Percentiles rank a stretch among this genome's conserved stretches.
Evolutionary conservation across 768 basidiomycete species (phyloP).

Genomic region (Trichaptum fuscoviolaceum): DNA sequence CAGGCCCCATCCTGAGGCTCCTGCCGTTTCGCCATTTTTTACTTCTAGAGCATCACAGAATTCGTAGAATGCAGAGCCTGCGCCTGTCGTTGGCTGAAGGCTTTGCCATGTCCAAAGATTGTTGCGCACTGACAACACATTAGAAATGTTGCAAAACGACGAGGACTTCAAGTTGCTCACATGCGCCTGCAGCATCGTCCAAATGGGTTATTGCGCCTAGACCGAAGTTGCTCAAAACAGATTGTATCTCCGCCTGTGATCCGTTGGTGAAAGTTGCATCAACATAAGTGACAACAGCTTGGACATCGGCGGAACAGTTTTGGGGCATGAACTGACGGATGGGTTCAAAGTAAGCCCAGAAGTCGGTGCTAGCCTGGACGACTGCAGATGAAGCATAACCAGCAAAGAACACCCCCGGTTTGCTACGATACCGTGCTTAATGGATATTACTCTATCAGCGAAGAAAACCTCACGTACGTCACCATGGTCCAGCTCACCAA

Average conservation of each 20-base stretch:
- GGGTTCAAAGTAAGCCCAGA: slow-evolving; percentile 72
- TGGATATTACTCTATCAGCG: slow-evolving; percentile 3
- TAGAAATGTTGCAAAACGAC: slow-evolving; percentile 3
- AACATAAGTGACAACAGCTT: slow-evolving; percentile 55
- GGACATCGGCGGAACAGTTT: slow-evolving; percentile 71
- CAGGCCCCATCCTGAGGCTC: slow-evolving; percentile 10
- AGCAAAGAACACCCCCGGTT: slow-evolving; percentile 54
- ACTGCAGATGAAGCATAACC: slow-evolving; percentile 67
- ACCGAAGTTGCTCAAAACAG: slow-evolving; percentile 54
- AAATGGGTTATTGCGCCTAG: slow-evolving; percentile 51
- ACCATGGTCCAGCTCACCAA: slow-evolving; percentile 64
- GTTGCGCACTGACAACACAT: slow-evolving; percentile 28
- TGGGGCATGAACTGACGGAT: slow-evolving; percentile 59
- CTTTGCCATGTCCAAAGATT: slow-evolving; percentile 67
- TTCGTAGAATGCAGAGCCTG: slow-evolving; percentile 43
- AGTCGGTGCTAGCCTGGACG: slow-evolving; percentile 54
- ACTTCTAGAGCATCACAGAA: slow-evolving; percentile 70
- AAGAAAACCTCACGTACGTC: slow-evolving; percentile 33
- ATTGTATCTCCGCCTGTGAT: slow-evolving; percentile 41
- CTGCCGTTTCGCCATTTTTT: slow-evolving; percentile 46
- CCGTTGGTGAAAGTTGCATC: slow-evolving; percentile 49
- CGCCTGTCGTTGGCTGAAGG: slow-evolving; percentile 47
- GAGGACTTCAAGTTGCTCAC: slow-evolving; percentile 26
- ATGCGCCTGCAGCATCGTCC: slow-evolving; percentile 61
- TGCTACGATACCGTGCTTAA: slow-evolving; percentile 28